Evolutionary conservation across 148 eudicot species (phyloP).

Genomic region (Diospyros lotus): DNA sequence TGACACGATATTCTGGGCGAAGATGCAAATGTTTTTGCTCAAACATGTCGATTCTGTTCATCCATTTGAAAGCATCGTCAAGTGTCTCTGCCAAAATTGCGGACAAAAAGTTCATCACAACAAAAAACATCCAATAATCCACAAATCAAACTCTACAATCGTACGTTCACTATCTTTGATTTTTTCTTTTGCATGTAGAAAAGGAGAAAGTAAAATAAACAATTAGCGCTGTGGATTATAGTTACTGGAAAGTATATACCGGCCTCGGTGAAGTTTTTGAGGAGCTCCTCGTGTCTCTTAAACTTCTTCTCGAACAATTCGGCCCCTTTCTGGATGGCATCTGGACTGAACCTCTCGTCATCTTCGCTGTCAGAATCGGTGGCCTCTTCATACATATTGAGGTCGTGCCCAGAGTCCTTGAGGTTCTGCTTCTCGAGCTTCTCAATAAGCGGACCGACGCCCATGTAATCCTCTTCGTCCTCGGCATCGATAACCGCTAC

Average conservation of each 20-base stretch:
- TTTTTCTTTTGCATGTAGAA: no score
- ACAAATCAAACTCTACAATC: not conserved
- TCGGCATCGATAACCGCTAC: slow-evolving; percentile 49
- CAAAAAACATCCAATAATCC: not conserved
- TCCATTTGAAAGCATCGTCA: slow-evolving; percentile 62
- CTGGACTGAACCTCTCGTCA: slow-evolving; percentile 37
- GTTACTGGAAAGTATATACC: slow-evolving; percentile 26
- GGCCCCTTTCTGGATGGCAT: slow-evolving; percentile 20
- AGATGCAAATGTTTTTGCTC: slow-evolving; percentile 66
- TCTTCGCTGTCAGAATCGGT: slow-evolving; percentile 63
- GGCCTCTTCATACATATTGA: slow-evolving; percentile 37
- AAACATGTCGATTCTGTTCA: slow-evolving; percentile 68
- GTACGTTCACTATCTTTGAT: no score
- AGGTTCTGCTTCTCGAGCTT: slow-evolving; percentile 48
- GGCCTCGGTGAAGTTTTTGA: slow-evolving; percentile 38
- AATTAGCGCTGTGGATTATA: slow-evolving; percentile 11
- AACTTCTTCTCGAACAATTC: slow-evolving; percentile 44
- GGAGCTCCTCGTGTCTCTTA: slow-evolving; percentile 48
- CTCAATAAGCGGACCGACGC: slow-evolving; percentile 61
- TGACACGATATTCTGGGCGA: slow-evolving; percentile 76
- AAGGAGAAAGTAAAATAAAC: not conserved
- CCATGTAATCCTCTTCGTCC: slow-evolving; percentile 71
- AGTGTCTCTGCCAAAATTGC: slow-evolving; percentile 44
- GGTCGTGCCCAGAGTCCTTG: slow-evolving; percentile 9
- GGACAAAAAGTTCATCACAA: slow-evolving; percentile 1